These are phyloP conservation scores for Gaeumannomyces tritici DNA, from an alignment of 2,329 filamentous ascomycete genomes.

Conservation along the genomic window DNA sequence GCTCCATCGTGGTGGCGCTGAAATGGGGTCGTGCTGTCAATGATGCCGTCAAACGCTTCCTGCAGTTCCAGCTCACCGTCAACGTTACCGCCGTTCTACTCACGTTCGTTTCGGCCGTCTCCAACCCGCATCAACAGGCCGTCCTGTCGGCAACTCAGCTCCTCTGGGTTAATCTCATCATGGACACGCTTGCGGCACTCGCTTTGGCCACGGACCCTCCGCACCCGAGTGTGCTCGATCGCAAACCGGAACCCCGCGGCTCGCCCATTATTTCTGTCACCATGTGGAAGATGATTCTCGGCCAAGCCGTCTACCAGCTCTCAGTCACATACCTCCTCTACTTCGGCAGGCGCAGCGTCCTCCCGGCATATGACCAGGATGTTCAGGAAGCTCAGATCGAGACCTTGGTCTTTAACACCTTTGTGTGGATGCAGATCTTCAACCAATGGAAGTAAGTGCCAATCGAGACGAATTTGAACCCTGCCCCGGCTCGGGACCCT, in stretches of 20 bases:
- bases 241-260: conserved; percentile 55
- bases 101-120: conserved; percentile 80
- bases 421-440: conserved; percentile 66
- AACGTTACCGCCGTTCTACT: conserved; percentile 85
- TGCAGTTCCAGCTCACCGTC: conserved; percentile 70
- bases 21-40: conserved; percentile 74
- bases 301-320: conserved; percentile 84
- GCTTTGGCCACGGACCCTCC: conserved; percentile 84
- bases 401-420: conserved; percentile 60
- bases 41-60: conserved; percentile 67
- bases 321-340: conserved; percentile 71
- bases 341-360: conserved; percentile 47
- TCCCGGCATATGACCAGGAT: conserved; percentile 39
- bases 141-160: conserved; percentile 62
- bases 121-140: conserved; percentile 56
- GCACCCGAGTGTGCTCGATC: conserved; percentile 67
- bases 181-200: conserved; percentile 89
- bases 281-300: conserved; percentile 99
- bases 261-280: conserved; percentile 66
- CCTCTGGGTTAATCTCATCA: conserved; percentile 94
- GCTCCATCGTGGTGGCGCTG: conserved; percentile 72
- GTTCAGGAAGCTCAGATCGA: conserved; percentile 48
- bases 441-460: conserved; percentile 75
- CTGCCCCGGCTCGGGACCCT: neutral
- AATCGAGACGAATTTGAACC: neutral